Evolutionary conservation across 768 basidiomycete species (phyloP).

Genomic region (Suillus bovinus): DNA sequence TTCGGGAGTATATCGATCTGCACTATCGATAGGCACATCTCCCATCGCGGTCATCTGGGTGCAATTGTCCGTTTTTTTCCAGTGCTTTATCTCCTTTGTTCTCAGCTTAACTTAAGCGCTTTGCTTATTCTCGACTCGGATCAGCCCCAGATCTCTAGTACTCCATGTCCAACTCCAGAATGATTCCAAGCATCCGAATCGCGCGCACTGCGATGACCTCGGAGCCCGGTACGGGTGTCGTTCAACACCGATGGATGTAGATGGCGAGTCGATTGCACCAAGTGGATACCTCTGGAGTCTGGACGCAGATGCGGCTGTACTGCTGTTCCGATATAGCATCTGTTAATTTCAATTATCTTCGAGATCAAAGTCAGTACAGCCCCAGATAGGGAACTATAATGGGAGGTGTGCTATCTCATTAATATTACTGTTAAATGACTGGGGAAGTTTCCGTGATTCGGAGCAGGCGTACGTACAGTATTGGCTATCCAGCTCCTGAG

Average conservation of each 20-base stretch:
- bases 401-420: background rate
- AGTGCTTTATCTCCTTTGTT: background rate
- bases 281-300: background rate
- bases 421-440: background rate
- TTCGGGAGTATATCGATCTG: slow-evolving; percentile 8
- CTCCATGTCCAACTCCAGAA: background rate
- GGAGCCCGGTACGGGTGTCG: background rate
- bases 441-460: background rate
- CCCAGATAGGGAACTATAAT: slow-evolving; percentile 2
- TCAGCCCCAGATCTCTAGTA: background rate
- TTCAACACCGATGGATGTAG: background rate
- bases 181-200: background rate
- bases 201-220: slow-evolving; percentile 2
- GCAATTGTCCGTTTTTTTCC: background rate
- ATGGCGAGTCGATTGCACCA: background rate
- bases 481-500: background rate
- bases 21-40: slow-evolving; percentile 14
- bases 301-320: background rate
- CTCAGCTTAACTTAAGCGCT: background rate
- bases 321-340: slow-evolving; percentile 11
- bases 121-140: background rate
- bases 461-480: background rate
- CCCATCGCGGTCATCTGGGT: slow-evolving; percentile 6
- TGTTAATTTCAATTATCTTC: slow-evolving; percentile 10
- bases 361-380: slow-evolving; percentile 21